Evolutionary conservation across 2,329 filamentous ascomycete genomes (phyloP), one percentile per base, ranked within the genome.

Genomic region (Colletotrichum higginsianum): DNA sequence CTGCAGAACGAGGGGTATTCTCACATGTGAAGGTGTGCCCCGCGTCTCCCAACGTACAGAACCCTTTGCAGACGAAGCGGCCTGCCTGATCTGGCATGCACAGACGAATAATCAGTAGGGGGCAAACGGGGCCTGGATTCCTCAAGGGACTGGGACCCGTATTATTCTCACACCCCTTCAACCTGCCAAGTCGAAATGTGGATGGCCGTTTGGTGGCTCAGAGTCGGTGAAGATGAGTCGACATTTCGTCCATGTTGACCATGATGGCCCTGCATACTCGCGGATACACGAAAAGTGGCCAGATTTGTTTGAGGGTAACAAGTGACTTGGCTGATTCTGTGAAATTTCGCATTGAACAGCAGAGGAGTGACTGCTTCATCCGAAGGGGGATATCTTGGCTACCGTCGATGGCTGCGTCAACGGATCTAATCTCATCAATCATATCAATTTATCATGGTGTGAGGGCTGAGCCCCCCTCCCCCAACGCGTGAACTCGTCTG

Each of bases 351-450:
- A 18, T 16, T 16, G n/a, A 12, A 8, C 16, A 8, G 23, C n/a
- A 8, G 60, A 40, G 21, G 35, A 40, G 35, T 18, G 16, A 40
- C 35, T 12, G 18, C 26, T 35, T 12, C 21, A 15, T 16, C 60
- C n/a, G 9, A 61, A 11, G 26, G 13, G 26, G 8, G 3, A 26
- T 52, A 9, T 52, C 46, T 52, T 49, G 30, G 46, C 46, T 42
- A 15, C 3, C 30, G 30, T 35, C n/a, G 46, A 61, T 49, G n/a
- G 15, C 11, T 21, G 35, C 18, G n/a, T 57, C 35, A 40, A 42
- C 44, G 16, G 30, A 66, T 55, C 62, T 60, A 49, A 66, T 70
- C 40, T 70, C 55, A 70, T 70, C 55, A 61, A 66, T 61, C 47
- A 56, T 11, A 53, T 26, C 21, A 44, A 38, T 21, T 21, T 40